phyloP scores from a whole-genome alignment of 257 asterid genomes.

The Gentiana straminea region DNA sequence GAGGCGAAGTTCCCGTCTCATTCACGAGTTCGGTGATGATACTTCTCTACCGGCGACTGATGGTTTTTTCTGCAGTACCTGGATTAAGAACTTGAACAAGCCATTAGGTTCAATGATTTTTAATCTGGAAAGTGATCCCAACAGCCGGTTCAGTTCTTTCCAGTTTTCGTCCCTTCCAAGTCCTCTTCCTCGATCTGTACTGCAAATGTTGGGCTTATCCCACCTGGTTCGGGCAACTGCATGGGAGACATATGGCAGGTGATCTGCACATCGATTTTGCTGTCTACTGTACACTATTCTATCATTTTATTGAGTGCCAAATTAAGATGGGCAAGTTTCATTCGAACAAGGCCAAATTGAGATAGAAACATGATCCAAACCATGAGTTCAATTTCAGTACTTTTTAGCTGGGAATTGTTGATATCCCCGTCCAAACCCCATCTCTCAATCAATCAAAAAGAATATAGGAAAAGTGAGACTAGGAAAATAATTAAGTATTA shows the following conservation, averaged over 20 bases:
- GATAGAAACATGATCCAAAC: no score
- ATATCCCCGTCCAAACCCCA: no score
- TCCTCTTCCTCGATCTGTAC: constrained; percentile 74
- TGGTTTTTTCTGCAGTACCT: constrained; percentile 67
- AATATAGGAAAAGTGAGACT: no score
- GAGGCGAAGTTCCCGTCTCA: constrained; percentile 64
- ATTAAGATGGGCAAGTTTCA: no score
- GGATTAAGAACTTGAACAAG: constrained; percentile 66
- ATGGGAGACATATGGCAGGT: constrained; percentile 99
- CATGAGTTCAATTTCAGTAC: no score
- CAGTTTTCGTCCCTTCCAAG: constrained; percentile 71
- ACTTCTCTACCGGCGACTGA: constrained; percentile 53
- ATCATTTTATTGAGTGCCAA: no score
- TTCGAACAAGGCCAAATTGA: no score
- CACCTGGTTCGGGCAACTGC: constrained; percentile 84
- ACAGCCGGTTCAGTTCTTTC: constrained; percentile 21
- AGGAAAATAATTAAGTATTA: no score
- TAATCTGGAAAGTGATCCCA: constrained; percentile 45
- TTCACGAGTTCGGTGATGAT: constrained; percentile 68
- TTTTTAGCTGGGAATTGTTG: no score
- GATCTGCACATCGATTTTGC: constrained; percentile 11
- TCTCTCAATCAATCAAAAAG: not conserved
- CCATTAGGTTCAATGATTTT: constrained; percentile 54
- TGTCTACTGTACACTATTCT: not conserved
- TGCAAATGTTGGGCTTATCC: constrained; percentile 79